These are phyloP conservation scores for Silene conica DNA, from an alignment of 148 eudicot species.

Conservation along the genomic window DNA sequence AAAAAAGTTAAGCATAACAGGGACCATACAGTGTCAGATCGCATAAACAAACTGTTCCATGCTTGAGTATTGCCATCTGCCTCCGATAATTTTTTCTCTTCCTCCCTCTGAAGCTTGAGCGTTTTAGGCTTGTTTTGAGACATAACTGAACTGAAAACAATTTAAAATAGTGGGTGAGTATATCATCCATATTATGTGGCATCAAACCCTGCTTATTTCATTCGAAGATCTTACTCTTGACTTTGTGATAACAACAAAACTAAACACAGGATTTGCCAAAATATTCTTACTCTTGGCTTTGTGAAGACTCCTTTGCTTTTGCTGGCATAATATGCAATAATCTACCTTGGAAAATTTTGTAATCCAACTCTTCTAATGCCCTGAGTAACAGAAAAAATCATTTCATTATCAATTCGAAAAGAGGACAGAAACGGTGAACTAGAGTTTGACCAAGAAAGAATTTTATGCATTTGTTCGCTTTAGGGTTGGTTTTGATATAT, in stretches of 20 bases:
- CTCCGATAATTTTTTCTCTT: constrained; percentile 75
- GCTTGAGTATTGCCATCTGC: constrained; percentile 75
- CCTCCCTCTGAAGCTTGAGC: constrained; percentile 66
- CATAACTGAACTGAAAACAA: constrained; percentile 31
- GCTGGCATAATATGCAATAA: constrained; percentile 80
- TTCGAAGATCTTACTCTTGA: background rate
- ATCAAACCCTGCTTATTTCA: background rate
- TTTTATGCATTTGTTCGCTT: background rate
- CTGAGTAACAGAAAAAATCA: constrained; percentile 28
- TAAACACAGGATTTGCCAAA: constrained; percentile 12
- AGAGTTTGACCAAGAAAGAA: background rate
- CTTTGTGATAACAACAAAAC: background rate
- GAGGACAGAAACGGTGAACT: background rate
- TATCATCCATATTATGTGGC: constrained; percentile 3
- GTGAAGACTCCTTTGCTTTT: constrained; percentile 43
- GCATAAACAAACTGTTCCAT: constrained; percentile 96
- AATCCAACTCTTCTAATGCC: constrained; percentile 76
- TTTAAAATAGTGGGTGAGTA: constrained; percentile 3
- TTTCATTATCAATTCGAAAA: background rate
- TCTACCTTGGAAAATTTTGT: constrained; percentile 84
- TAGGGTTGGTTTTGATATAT: background rate
- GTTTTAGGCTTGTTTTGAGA: constrained; percentile 42
- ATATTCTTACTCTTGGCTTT: constrained; percentile 59
- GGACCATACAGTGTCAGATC: constrained; percentile 75
- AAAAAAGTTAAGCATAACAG: background rate